These are phyloP conservation scores for Vitis amurensis DNA, from an alignment of 164 flowering plant genomes.

Conservation along the genomic window DNA sequence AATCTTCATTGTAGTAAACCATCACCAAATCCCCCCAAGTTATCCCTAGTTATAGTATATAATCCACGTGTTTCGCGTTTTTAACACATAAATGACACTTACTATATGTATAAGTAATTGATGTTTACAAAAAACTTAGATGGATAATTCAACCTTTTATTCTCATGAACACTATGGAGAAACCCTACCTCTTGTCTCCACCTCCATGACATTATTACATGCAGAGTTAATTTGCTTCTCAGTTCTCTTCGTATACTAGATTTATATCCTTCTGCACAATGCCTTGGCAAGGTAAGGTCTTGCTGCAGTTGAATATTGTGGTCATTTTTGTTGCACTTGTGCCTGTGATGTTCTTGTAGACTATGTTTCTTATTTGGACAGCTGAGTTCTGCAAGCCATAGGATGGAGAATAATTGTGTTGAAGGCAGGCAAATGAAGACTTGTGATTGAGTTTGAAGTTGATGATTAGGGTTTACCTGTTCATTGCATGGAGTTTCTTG, in stretches of 20 bases:
- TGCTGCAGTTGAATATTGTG: slow-evolving; percentile 48
- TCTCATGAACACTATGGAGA: slow-evolving; percentile 6
- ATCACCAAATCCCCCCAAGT: no score
- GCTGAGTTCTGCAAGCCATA: slow-evolving; percentile 38
- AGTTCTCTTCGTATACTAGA: neutral
- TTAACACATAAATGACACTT: neutral
- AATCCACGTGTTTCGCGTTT: no score
- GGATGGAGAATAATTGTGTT: no score
- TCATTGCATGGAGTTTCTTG: slow-evolving; percentile 26
- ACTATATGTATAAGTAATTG: no score
- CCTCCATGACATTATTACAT: slow-evolving; percentile 14
- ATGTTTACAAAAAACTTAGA: no score
- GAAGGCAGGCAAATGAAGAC: no score
- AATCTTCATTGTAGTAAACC: no score
- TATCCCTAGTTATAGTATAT: no score
- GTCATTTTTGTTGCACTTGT: slow-evolving; percentile 50
- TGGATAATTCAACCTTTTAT: no score
- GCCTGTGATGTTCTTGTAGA: slow-evolving; percentile 47
- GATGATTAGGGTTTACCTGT: slow-evolving; percentile 27
- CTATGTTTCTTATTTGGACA: slow-evolving; percentile 43
- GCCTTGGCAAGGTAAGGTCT: slow-evolving; percentile 35
- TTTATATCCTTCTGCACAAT: slow-evolving; percentile 35
- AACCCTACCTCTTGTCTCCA: slow-evolving; percentile 7
- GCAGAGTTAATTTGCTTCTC: slow-evolving; percentile 8
- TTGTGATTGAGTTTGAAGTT: no score